Evolutionary conservation across 2,329 filamentous ascomycete species (phyloP).

Genomic region (Scopulariopsis brevicaulis): DNA sequence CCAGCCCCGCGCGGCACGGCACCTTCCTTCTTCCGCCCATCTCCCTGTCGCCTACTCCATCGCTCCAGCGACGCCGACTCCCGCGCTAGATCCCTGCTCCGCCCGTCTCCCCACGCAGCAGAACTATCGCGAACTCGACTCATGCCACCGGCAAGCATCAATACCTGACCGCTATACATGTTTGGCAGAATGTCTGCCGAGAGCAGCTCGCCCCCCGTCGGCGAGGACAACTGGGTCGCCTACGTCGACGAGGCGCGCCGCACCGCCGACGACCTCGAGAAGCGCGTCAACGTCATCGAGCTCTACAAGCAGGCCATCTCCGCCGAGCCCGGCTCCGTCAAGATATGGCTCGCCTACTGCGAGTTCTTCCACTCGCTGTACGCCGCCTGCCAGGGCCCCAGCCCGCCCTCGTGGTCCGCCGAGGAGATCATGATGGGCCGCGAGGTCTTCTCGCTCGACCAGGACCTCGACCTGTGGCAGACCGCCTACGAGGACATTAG

Average conservation of each 20-base stretch:
- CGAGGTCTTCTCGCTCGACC: constrained; percentile 59
- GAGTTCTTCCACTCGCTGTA: constrained; percentile 66
- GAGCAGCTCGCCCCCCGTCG: constrained; percentile 37
- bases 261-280: constrained; percentile 49
- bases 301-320: constrained; percentile 57
- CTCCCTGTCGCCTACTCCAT: neutral
- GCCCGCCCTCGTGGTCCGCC: constrained; percentile 33
- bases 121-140: neutral
- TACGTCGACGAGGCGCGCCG: constrained; percentile 62
- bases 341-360: constrained; percentile 67
- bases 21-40: too few relatives aligned
- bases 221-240: constrained; percentile 68
- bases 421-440: constrained; percentile 60
- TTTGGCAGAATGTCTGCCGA: neutral
- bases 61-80: neutral
- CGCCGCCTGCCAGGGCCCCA: constrained; percentile 18
- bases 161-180: constrained; percentile 2
- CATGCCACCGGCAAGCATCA: neutral
- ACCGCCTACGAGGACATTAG: constrained; percentile 61
- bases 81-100: neutral
- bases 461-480: constrained; percentile 58
- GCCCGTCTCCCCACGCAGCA: neutral
- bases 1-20: too few relatives aligned
- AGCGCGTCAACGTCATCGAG: constrained; percentile 59
- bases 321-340: constrained; percentile 63